Conservation (phyloP, 768 basidiomycete species). For the Paxillus rubicundulus region DNA sequence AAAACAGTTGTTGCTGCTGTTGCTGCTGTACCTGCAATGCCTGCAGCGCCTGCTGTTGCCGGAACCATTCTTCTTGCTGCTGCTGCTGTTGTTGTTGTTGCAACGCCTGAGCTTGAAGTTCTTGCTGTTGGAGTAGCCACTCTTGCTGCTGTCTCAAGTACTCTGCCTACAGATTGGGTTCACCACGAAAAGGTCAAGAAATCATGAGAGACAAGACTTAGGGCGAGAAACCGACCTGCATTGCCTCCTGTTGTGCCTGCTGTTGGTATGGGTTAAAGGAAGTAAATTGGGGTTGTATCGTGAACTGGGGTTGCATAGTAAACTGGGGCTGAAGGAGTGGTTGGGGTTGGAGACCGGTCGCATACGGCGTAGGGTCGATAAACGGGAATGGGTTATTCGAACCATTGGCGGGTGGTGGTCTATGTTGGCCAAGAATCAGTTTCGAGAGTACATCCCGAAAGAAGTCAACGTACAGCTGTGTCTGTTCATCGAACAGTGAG, state of each 20-base stretch:
- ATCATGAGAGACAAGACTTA: background rate
- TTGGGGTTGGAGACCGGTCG: constrained; percentile 51
- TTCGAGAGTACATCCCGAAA: background rate
- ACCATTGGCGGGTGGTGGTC: constrained; percentile 31
- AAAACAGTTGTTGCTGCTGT: constrained; percentile 43
- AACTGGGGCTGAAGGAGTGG: constrained; percentile 63
- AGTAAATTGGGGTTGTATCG: constrained; percentile 81
- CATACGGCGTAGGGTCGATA: constrained; percentile 58
- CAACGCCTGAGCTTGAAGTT: constrained; percentile 39
- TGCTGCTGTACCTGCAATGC: constrained; percentile 40
- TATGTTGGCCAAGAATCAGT: constrained; percentile 14
- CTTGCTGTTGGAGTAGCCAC: constrained; percentile 66
- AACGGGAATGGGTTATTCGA: constrained; percentile 57
- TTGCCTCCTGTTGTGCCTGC: constrained; percentile 86
- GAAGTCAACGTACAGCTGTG: constrained; percentile 60
- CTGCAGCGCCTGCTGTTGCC: constrained; percentile 58
- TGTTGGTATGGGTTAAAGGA: constrained; percentile 94
- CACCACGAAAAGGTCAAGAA: too few relatives aligned
- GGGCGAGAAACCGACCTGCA: constrained; percentile 44
- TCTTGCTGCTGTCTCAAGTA: constrained; percentile 59
- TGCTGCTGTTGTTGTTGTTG: constrained; percentile 45
- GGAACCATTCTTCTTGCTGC: constrained; percentile 55
- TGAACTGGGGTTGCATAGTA: constrained; percentile 74
- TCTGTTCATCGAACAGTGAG: constrained; percentile 82
- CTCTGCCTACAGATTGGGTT: constrained; percentile 34